Base-by-base conservation (phyloP, 2,329 filamentous ascomycete species). In the Fusarium mundagurra region DNA sequence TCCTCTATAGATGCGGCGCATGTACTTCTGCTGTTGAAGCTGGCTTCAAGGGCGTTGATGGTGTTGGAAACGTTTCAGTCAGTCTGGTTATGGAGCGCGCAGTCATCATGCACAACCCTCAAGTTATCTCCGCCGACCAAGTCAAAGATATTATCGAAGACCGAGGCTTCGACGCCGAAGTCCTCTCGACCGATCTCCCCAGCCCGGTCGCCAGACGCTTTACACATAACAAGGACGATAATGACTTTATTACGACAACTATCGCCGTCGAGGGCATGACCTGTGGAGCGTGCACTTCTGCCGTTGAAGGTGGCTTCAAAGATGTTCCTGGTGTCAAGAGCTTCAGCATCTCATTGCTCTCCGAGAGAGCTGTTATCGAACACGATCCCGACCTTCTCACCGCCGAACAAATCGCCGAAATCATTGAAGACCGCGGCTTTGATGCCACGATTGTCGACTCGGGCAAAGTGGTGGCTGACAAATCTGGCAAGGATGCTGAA, bases 11-110 rank as follows among this genome's bases (percentile, higher is more conserved):
- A 74, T 99, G 96, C 85, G 95, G 96, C 80, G 93, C 96, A 77
- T 99, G 96, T 82, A 98, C 96, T 34, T 97, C 95, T 50, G 92
- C 96, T n/a, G 92, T 99, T 77, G 96, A 98, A 87, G 90, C 92
- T 68, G 96, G 93, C 75, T 97, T 99, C 85, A 93, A 94, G 79
- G 90, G 89, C 75, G 89, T 97, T 10, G 87, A 92, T 44, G 96
- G 96, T 62, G 91, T 96, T 16, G 93, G 93, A 72, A 94, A 89
- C 77, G 94, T 98, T 67, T 97, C 95, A 16, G 93, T 99, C 78
- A 98, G 94, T 81, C 86, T 99, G 77, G 93, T 98, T 64, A 97
- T 98, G 91, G 95, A 98, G 83, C 91, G 96, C 69, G 96, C 96
- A n/a, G 95, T 98, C 47, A 88, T 98, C 41, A 92, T 95, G 83